phyloP scores from a whole-genome alignment of 2,329 filamentous ascomycete genomes.

The Fusarium odoratissimum region DNA sequence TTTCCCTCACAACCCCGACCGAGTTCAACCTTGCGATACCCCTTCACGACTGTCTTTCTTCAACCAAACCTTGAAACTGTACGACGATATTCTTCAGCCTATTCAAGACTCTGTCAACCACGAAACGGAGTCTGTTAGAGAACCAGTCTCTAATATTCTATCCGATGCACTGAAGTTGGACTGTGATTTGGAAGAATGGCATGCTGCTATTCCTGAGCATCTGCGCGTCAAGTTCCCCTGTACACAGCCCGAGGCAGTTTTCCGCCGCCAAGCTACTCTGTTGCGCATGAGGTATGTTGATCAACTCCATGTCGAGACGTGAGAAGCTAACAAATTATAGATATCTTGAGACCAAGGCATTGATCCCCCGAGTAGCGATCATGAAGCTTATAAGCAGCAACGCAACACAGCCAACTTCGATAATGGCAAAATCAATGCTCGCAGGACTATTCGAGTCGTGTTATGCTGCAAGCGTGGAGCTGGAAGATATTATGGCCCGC shows the following conservation, averaged over 20 bases:
- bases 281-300: constrained; percentile 35
- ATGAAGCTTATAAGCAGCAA: constrained; percentile 34
- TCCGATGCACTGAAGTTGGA: constrained; percentile 35
- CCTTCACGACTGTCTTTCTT: constrained; percentile 43
- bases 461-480: constrained; percentile 39
- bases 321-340: constrained; percentile 9
- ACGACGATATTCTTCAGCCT: constrained; percentile 35
- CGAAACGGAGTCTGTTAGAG: not conserved
- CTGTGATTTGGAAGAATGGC: constrained; percentile 39
- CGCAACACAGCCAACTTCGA: constrained; percentile 8
- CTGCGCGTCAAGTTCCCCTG: constrained; percentile 33
- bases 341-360: constrained; percentile 40
- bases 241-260: constrained; percentile 30
- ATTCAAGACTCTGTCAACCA: constrained; percentile 29
- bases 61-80: constrained; percentile 35
- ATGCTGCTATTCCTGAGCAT: constrained; percentile 35
- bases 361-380: constrained; percentile 37
- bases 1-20: not conserved
- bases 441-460: constrained; percentile 36
- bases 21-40: constrained; percentile 32
- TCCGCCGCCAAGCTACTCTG: constrained; percentile 41
- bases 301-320: accelerated
- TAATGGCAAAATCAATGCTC: constrained; percentile 36
- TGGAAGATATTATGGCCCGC: constrained; percentile 37
- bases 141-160: constrained; percentile 22